These are phyloP conservation scores for Peniophora sp. DNA, from an alignment of 1,284 basidiomycete species.

Conservation along the genomic window DNA sequence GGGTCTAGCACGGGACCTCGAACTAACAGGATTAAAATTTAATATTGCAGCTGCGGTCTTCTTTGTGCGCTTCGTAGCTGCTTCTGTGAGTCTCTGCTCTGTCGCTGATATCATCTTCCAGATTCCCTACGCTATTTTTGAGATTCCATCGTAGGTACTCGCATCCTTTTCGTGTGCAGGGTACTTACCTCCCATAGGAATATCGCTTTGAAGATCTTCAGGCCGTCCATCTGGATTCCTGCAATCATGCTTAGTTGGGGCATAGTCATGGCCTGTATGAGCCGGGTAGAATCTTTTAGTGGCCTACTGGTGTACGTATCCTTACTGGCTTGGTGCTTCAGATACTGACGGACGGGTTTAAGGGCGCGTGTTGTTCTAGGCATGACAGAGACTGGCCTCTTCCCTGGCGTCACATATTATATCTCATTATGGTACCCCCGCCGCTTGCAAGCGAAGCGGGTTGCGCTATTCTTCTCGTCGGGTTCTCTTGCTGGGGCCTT, in stretches of 20 bases:
- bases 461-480: conserved; percentile 54
- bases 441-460: conserved; percentile 36
- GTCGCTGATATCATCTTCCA: conserved; percentile 1
- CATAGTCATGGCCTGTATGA: conserved; percentile 28
- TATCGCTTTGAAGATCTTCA: conserved; percentile 11
- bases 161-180: not conserved
- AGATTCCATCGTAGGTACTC: conserved; percentile 11
- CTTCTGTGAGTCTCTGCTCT: not conserved
- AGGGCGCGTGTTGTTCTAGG: conserved; percentile 44
- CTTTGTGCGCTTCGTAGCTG: conserved; percentile 9
- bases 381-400: conserved; percentile 45
- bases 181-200: conserved; percentile 6
- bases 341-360: conserved; percentile 5
- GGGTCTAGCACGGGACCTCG: conserved; percentile 14
- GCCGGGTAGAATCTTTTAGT: conserved; percentile 26
- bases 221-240: conserved; percentile 14
- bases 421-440: conserved; percentile 48
- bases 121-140: conserved; percentile 12
- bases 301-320: conserved; percentile 20
- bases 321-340: not conserved
- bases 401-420: conserved; percentile 47
- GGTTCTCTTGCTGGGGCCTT: conserved; percentile 45
- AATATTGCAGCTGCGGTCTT: conserved; percentile 14
- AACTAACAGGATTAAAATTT: conserved; percentile 13
- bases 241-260: conserved; percentile 23